A percentile compares a stretch with the other conserved stretches of the same genome.
Evolutionary conservation across 2,329 filamentous ascomycete genomes (phyloP).

Genomic region (Trichoderma hamatum): DNA sequence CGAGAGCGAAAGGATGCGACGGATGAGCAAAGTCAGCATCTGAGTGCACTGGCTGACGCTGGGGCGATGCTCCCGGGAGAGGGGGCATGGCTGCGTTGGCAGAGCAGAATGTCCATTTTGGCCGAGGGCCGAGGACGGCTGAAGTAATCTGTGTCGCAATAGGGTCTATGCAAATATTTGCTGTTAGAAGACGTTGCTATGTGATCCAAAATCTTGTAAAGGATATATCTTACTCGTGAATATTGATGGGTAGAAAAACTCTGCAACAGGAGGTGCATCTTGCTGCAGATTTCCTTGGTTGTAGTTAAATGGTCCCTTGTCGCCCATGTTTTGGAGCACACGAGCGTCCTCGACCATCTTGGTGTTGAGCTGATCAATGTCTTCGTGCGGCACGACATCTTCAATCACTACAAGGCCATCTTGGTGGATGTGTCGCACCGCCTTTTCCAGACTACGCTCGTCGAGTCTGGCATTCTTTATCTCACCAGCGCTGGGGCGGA

Average conservation of each 20-base stretch:
- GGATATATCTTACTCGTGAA: constrained; percentile 53
- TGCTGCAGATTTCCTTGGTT: constrained; percentile 66
- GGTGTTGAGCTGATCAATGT: constrained; percentile 58
- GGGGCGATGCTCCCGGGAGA: constrained; percentile 42
- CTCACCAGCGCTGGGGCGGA: constrained; percentile 48
- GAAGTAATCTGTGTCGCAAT: constrained; percentile 60
- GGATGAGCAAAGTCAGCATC: constrained; percentile 63
- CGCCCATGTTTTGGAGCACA: constrained; percentile 52
- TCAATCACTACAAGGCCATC: constrained; percentile 62
- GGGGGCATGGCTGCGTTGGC: constrained; percentile 61
- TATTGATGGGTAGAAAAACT: constrained; percentile 54
- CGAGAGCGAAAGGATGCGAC: constrained; percentile 56
- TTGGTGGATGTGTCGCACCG: constrained; percentile 52
- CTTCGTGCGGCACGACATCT: constrained; percentile 52
- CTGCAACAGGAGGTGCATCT: constrained; percentile 55
- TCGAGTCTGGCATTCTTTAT: constrained; percentile 43
- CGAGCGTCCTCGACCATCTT: constrained; percentile 64
- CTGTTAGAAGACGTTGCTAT: neutral
- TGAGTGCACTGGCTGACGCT: constrained; percentile 59
- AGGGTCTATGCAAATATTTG: constrained; percentile 44
- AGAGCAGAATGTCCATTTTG: constrained; percentile 61
- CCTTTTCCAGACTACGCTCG: constrained; percentile 57
- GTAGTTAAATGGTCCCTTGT: constrained; percentile 63
- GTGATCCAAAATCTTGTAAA: neutral
- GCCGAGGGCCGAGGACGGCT: constrained; percentile 56